Percentiles rank a stretch among this genome's conserved stretches.
phyloP scores from a whole-genome alignment of 2,329 filamentous ascomycete genomes.

The Rutstroemia sp. region DNA sequence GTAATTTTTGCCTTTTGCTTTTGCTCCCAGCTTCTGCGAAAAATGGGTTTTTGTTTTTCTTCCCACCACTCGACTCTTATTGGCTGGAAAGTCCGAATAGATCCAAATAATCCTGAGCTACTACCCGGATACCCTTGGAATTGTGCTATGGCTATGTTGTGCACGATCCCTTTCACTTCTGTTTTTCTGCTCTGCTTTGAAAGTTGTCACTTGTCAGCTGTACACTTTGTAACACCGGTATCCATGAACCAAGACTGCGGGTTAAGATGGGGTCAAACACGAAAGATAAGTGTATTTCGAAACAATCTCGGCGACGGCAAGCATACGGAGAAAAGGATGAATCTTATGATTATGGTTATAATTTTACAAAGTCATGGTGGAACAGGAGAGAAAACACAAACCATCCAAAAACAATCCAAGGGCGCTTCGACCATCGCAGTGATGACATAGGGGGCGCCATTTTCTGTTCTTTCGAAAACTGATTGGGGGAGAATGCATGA shows the following conservation, averaged over 20 bases:
- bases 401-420: neutral
- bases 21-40: neutral
- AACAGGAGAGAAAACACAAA: neutral
- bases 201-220: neutral
- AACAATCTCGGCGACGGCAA: neutral
- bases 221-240: neutral
- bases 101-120: neutral
- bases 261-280: neutral
- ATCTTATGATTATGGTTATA: no score
- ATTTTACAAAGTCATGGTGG: neutral
- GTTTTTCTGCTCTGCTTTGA: neutral
- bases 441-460: neutral
- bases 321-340: neutral
- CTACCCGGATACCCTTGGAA: no score
- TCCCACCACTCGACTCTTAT: neutral
- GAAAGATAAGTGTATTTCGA: neutral
- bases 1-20: neutral
- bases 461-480: neutral
- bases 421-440: neutral
- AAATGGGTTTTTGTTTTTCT: neutral
- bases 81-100: neutral
- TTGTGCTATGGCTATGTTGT: no score
- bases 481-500: slow-evolving; percentile 1
- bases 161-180: no score
- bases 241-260: neutral